Evolutionary conservation across 768 basidiomycete species (phyloP), one percentile per base, ranked within the genome.

Genomic region (Mycena polygramma): DNA sequence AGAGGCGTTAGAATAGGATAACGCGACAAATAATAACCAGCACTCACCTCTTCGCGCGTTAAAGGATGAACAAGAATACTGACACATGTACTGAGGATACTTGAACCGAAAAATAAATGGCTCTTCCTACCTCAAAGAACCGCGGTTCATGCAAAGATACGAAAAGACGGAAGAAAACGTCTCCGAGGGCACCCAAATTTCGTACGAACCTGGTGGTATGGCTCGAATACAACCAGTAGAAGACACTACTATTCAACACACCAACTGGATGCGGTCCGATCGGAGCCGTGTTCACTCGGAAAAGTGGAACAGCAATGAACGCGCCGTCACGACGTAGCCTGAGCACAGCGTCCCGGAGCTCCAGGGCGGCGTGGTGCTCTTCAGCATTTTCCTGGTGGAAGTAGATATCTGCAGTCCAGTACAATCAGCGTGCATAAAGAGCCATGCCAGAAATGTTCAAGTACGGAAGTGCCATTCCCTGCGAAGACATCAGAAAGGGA

Each of bases 381-480:
- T 84, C 82, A 0, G 84, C 80, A 73, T 92, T 93, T 26, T 84
- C 81, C 79, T 93, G 92, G 71, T 89, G 89, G 77, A 93, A 94
- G 80, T 94, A 94, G 55, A 94, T 94, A 75, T 94, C 92, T 94
- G 39, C 19, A 7, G 60, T 8, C 60, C 19, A n/a, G 22, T 61
- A 54, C 26, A 51, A 49, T 2, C 11, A 68, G 19, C 2, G 30
- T 30, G 30, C 30, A 30, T 30, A 2, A 30, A 30, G 30, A 30
- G 30, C 30, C 6, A 37, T 72, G 51, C 24, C n/a, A n/a, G 30
- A 41, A 49, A 60, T 13, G 36, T 53, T 49, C n/a, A 67, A 61
- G 52, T 76, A 92, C 92, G 92, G 75, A 93, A 93, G 75, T 93
- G 92, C 92, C 92, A 93, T 77, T 93, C 92, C 77, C 92, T 92